Evolutionary conservation across 306 rosid species (phyloP), one percentile per base, ranked within the genome.

Genomic region (Canavalia ensiformis): DNA sequence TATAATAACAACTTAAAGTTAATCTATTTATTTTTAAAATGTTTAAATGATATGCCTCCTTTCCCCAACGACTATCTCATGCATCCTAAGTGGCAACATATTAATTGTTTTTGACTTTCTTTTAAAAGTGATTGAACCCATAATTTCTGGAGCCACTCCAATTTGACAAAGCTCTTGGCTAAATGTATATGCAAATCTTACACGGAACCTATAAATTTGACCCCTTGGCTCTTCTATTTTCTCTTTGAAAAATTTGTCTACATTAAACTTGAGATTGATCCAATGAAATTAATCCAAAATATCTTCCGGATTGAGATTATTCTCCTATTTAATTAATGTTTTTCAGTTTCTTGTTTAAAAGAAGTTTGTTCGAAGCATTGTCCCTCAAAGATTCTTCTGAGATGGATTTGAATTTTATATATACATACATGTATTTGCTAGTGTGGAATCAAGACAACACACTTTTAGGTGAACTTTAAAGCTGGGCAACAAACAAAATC

Each of bases 81-180:
- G 74, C 68, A 55, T 82, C 86, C 85, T 84, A 60, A 74, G 60
- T 86, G 81, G 76, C 67, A 82, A 74, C 79, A 62, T 46, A 69
- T 52, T 52, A 65, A 47, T 52, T 39, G 80, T 79, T 86, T 68
- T 78, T 79, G 82, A 79, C 76, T 74, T 86, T 68, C 52, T 68
- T 69, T 11, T 37, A 74, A 79, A 77, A 77, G 81, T 60, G 52
- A 59, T 51, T 74, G 57, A 79, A 47, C 80, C 83, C 82, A 55
- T 9, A 63, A 83, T 69, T 69, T 75, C 60, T 37, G 87, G 77
- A 63, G 73, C 82, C 71, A 74, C 69, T 65, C 34, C 62, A 79
- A 35, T 75, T 82, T 78, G 59, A 82, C 69, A 50, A 77, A 77
- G 59, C 78, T 52, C 56, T 12, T 57, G 8, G 42, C 59, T 49